Base-by-base conservation (phyloP, 768 basidiomycete species). In the Termitomyces eurrhizus region DNA sequence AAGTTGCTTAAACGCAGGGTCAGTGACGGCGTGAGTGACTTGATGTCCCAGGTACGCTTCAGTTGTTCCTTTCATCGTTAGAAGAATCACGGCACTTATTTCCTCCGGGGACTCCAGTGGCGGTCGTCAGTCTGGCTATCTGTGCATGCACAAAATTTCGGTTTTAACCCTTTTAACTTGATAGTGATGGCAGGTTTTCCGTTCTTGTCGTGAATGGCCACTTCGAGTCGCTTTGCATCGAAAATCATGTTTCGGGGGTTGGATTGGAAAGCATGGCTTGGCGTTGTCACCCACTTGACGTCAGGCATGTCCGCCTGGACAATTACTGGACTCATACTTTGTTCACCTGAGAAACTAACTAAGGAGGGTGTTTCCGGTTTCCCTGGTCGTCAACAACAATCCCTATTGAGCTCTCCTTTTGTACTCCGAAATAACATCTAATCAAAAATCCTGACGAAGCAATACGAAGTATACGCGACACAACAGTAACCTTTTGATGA, bases 311-410 rank as follows among this genome's bases (percentile, higher is more conserved):
- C 6, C 9, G 33, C 13, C 32, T 42, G 7, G 13, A 41, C n/a
- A n/a, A n/a, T n/a, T n/a, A 7, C 2, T 9, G 9, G 12, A 26
- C 59, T 58, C 16, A 65, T 62, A 57, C 89, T 86, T 74, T 95
- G 92, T 59, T 92, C 89, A 67, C 92, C 93, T n/a, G 18, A 21
- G 64, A 90, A 61, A 95, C 93, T 68, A 21, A 21, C 21, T 21
- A 92, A 92, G 42, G 93, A 95, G 5, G 93, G 94, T 13, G 93
- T 97, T 59, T 95, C 9, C 44, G 84, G 64, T 89, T 86, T 75
- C 93, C 93, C 77, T 95, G 92, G 52, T 92, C 81, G 78, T 95
- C 94, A 74, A 93, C 90, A 64, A 95, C 87, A 55, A 95, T 92
- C 71, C 86, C 84, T 50, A 85, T 79, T 21, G 63, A 78, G 80